Evolutionary conservation across 371 early-diverging fungal species (phyloP), one percentile per base, ranked within the genome.

Genomic region (Mucor circinelloides): DNA sequence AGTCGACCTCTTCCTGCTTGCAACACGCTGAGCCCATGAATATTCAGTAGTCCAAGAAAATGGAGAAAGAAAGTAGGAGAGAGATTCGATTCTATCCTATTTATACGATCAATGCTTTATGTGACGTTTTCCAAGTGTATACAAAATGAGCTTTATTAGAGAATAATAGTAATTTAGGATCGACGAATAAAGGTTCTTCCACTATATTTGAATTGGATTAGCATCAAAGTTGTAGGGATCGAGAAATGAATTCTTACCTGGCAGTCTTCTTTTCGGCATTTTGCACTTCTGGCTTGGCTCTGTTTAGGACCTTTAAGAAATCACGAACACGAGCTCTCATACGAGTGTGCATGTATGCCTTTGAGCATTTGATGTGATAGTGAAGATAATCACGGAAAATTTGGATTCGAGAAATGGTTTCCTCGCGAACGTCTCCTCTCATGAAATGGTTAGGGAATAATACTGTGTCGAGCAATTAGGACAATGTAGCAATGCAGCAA

Each of bases 341-440:
- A 58, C 99, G 91, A 15, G 97, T 95, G 83, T 98, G 99, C 96
- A 99, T 95, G 75, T 97, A 98, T 3, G 98, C 96, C 86, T 99
- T 99, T 62, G 95, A 94, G 68, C 96, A 95, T 84, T 99, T 99
- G 83, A 99, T 97, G 74, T 99, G 99, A 77, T 97, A 99, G 74
- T 99, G 99, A 62, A 99, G 88, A 82, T 97, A 99, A 83, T 98
- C 97, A 50, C 99, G 90, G 92, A 97, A 98, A 63, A 95, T 87
- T 81, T 95, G 97, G 66, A 97, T 95, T 67, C 93, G 90, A 50
- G 95, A 94, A 52, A 97, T 95, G 21, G 94, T 93, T 59, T 93
- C 92, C 70, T 93, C 94, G 66, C 94, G 91, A 13, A 86, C 88
- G 59, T 91, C 91, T 8, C 83, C 85, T 40, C 81, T 69, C 6